phyloP scores from a whole-genome alignment of 257 asterid species.

The Perilla frutescens region DNA sequence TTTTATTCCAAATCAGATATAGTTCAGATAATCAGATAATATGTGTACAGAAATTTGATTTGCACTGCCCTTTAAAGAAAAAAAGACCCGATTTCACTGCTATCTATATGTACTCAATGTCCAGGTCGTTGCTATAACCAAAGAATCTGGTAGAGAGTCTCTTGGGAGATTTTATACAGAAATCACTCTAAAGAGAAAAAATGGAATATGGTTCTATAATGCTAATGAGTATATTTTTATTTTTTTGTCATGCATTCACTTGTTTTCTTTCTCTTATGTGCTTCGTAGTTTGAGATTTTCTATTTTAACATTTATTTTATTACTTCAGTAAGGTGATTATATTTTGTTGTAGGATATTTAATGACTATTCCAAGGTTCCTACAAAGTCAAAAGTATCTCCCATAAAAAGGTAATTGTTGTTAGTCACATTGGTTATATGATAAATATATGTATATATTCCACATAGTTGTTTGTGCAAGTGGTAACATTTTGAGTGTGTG shows the following conservation, averaged over 20 bases:
- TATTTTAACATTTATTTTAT: neutral
- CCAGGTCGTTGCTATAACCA: slow-evolving; percentile 46
- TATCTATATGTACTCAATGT: slow-evolving; percentile 18
- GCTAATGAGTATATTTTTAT: slow-evolving; percentile 52
- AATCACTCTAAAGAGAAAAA: slow-evolving; percentile 86
- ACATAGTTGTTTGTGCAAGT: too few species aligned
- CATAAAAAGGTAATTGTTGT: slow-evolving; percentile 59
- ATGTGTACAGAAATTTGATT: neutral
- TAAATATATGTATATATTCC: neutral
- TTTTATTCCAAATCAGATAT: neutral
- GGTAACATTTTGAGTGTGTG: too few species aligned
- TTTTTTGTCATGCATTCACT: neutral
- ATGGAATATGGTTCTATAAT: slow-evolving; percentile 95
- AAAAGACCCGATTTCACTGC: neutral
- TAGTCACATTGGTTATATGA: neutral
- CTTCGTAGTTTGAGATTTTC: neutral
- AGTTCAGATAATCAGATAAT: slow-evolving; percentile 13
- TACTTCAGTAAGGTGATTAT: slow-evolving; percentile 28
- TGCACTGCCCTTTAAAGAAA: neutral
- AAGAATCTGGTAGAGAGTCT: slow-evolving; percentile 91
- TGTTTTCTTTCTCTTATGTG: neutral
- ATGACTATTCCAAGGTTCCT: slow-evolving; percentile 80
- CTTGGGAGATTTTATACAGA: slow-evolving; percentile 83
- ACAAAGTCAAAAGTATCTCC: slow-evolving; percentile 65
- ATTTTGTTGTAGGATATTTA: slow-evolving; percentile 66